Base-by-base conservation (phyloP, 257 asterid genomes). In the Solanum rostratum region DNA sequence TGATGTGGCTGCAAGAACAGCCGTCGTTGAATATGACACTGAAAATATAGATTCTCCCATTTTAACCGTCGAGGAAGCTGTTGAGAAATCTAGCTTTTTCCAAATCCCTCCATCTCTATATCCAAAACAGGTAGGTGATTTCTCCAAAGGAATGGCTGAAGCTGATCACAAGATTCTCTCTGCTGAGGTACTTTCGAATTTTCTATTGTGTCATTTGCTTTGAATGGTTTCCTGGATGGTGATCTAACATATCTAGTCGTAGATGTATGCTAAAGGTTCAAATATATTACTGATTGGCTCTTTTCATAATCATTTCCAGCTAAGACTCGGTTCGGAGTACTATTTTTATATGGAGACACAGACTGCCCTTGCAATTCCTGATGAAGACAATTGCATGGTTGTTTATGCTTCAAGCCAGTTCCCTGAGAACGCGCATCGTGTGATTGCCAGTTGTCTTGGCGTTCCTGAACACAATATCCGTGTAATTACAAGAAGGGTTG, bases 361-460 rank as follows among this genome's bases (percentile, higher is more conserved):
- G 87, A 85, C 95, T 41, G 93, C 95, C 16, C 93, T 94, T 63
- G 97, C 97, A 16, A 69, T 94, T 66, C 97, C 97, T n/a, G 97
- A 94, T 86, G 97, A 94, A 89, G 97, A 94, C 91, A 91, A 92
- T 84, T 91, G 93, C 87, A 92, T 92, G 91, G 91, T 90, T 86
- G 97, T 94, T 84, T 94, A 92, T 87, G 90, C 93, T 89, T 92
- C 97, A 70, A 81, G 15, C 53, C 97, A 94, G 79, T 79, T 57
- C 88, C 94, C 97, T 6, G 97, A 94, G 90, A 71, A 12, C 81
- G 85, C 89, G 39, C 92, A 91, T 33, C 85, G 81, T 54, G 93
- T 85, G 27, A 91, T 94, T 27, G 92, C 97, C 84, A 91, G 79
- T 88, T 94, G 97, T 86, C 93, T 94, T 12, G 97, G 97, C 53